Evolutionary conservation across 2,329 filamentous ascomycete species (phyloP).

Genomic region (Lizonia empirigonia): DNA sequence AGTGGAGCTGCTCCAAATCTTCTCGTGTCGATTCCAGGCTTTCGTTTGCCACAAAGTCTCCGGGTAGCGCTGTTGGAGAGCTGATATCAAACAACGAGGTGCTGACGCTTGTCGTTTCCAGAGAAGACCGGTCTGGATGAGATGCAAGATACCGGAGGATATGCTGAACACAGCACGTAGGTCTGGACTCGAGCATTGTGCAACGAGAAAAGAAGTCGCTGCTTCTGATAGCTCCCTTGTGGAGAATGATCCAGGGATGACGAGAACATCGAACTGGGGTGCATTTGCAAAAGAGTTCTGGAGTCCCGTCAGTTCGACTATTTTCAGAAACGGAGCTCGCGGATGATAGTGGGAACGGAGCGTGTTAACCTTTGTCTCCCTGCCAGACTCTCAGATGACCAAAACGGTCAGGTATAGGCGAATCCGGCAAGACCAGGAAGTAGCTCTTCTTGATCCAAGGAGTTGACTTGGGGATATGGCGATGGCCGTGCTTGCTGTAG

Average conservation of each 20-base stretch:
- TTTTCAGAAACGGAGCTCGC: background rate
- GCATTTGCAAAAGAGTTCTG: constrained; percentile 45
- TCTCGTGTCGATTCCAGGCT: constrained; percentile 39
- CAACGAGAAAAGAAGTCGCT: constrained; percentile 34
- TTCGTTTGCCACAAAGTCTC: constrained; percentile 38
- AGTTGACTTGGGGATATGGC: constrained; percentile 29
- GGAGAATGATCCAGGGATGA: constrained; percentile 43
- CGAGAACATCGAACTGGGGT: constrained; percentile 45
- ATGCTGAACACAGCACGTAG: constrained; percentile 40
- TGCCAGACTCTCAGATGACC: constrained; percentile 44
- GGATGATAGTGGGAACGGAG: constrained; percentile 23
- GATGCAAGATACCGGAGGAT: constrained; percentile 38
- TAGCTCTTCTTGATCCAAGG: constrained; percentile 39
- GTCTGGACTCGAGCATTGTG: constrained; percentile 32
- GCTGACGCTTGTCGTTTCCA: constrained; percentile 36
- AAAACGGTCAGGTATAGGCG: constrained; percentile 36
- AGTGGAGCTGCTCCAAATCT: constrained; percentile 43
- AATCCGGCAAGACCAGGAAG: constrained; percentile 44
- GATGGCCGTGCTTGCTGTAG: constrained; percentile 28
- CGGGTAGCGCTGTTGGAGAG: constrained; percentile 36
- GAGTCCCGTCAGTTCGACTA: constrained; percentile 22
- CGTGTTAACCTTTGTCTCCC: constrained; percentile 47
- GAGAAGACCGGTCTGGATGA: constrained; percentile 37
- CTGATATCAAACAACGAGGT: constrained; percentile 32
- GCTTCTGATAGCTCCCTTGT: constrained; percentile 26